Base-by-base conservation (phyloP, 1,139 yeast genomes). In the Saccharomycopsis phalli region DNA sequence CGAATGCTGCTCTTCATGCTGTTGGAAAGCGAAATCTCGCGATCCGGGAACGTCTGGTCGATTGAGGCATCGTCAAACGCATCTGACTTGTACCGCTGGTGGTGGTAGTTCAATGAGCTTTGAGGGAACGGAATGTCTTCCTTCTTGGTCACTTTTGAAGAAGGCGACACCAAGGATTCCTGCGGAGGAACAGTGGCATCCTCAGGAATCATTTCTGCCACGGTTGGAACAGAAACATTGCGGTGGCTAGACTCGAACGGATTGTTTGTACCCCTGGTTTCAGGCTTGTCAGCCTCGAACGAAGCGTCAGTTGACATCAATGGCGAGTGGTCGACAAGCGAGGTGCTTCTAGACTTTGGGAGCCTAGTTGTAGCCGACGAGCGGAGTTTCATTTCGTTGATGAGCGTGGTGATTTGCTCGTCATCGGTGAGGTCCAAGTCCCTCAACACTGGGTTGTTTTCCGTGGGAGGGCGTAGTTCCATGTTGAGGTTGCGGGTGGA, bases 351-450 rank as follows among this genome's bases (percentile, higher is more conserved):
- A 18, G 28, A 32, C n/a, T 18, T 34, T 6, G 11, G 13, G 8
- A 10, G 18, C 18, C 19, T 22, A 31, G 13, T 19, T 18, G 21
- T 4, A 5, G 10, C 14, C 11, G 42, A 26, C 14, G 40, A n/a
- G n/a, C 41, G 8, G 8, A 37, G 26, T 23, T 29, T 37, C 47
- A 44, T 44, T 21, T 42, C 45, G n/a, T 40, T 42, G 25, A 44
- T 44, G 36, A 41, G 37, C 13, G 28, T 41, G 20, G 43, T 42
- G 19, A 44, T 32, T 31, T 44, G 47, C 26, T 44, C 47, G 28
- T 44, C 47, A 20, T 44, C 47, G n/a, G 44, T 32, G 11, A 42
- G 30, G 23, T 42, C 46, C 14, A 44, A 39, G 30, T 44, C 47
- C 28, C 42, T 22, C 26, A 26, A 32, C 10, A 42, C 31, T 25